Evolutionary conservation across 805 yeast genomes (phyloP).

Genomic region (Candida odintsovae): DNA sequence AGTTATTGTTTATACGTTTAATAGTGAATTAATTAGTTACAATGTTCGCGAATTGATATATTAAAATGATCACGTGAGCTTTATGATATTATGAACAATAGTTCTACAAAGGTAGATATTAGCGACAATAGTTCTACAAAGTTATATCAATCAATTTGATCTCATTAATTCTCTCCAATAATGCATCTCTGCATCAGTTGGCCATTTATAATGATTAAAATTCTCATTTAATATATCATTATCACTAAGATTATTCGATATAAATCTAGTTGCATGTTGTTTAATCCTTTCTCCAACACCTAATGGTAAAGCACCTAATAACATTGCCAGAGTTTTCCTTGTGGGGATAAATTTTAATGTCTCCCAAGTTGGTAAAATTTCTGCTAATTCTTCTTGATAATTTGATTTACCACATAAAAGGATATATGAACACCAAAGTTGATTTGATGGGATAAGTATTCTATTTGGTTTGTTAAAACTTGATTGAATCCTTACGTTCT

Average conservation of each 20-base stretch:
- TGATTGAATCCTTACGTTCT: conserved; percentile 28
- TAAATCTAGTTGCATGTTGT: conserved; percentile 25
- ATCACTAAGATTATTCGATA: too few species aligned
- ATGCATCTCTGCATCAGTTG: conserved; percentile 21
- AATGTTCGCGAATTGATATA: too few species aligned
- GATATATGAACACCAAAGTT: conserved; percentile 49
- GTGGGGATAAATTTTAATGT: conserved; percentile 37
- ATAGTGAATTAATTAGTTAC: too few species aligned
- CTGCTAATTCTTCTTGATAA: conserved; percentile 43
- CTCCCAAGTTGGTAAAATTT: conserved; percentile 52
- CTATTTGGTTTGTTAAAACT: conserved; percentile 16
- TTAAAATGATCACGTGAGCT: too few species aligned
- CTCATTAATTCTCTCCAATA: conserved; percentile 12
- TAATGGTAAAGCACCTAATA: conserved; percentile 27
- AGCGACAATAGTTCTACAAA: too few species aligned
- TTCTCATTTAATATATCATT: neutral
- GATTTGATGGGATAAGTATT: conserved; percentile 36
- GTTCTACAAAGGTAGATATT: too few species aligned
- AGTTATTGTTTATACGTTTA: too few species aligned
- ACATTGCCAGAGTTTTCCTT: conserved; percentile 31
- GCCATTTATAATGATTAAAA: conserved; percentile 31
- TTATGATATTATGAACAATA: too few species aligned
- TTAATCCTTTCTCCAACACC: conserved; percentile 31
- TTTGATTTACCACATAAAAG: conserved; percentile 40
- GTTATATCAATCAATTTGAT: neutral